Evolutionary conservation across 768 basidiomycete genomes (phyloP).

Genomic region (Collybia mongolica): DNA sequence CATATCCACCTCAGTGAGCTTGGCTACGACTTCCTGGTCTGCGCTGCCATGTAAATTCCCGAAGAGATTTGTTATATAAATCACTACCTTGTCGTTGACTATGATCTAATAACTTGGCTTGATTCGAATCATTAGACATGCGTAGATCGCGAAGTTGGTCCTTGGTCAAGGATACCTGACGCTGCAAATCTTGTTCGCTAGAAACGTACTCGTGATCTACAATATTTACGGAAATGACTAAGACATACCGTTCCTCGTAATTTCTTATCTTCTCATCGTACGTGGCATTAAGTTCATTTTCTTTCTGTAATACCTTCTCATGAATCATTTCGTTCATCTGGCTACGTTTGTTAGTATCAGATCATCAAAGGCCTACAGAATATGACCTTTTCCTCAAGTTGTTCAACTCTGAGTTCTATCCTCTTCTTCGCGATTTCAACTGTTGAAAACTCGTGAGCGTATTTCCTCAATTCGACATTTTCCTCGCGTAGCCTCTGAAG

Average conservation of each 20-base stretch:
- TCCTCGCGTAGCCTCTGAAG: conserved; percentile 74
- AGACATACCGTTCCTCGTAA: conserved; percentile 86
- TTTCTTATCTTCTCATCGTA: conserved; percentile 96
- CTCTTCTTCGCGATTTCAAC: conserved; percentile 77
- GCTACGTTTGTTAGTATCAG: conserved; percentile 3
- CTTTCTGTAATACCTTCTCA: conserved; percentile 88
- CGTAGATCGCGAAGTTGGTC: conserved; percentile 89
- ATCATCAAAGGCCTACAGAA: neutral
- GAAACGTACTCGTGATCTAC: neutral
- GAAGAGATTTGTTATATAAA: neutral
- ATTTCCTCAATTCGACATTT: conserved; percentile 75
- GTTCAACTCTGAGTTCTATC: conserved; percentile 68
- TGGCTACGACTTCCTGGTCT: conserved; percentile 92
- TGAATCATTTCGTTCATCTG: conserved; percentile 95
- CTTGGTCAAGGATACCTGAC: conserved; percentile 87
- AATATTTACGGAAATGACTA: neutral
- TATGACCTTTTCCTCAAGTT: conserved; percentile 78
- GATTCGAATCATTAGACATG: conserved; percentile 86
- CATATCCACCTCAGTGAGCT: conserved; percentile 93
- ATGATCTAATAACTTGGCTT: conserved; percentile 90
- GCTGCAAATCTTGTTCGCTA: conserved; percentile 90
- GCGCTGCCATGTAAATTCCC: neutral
- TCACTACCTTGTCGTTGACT: conserved; percentile 83
- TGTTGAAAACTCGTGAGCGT: conserved; percentile 58
- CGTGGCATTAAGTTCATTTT: conserved; percentile 94